Base-by-base conservation (phyloP, 768 basidiomycete genomes). In the Peribolospora kevripleyi region DNA sequence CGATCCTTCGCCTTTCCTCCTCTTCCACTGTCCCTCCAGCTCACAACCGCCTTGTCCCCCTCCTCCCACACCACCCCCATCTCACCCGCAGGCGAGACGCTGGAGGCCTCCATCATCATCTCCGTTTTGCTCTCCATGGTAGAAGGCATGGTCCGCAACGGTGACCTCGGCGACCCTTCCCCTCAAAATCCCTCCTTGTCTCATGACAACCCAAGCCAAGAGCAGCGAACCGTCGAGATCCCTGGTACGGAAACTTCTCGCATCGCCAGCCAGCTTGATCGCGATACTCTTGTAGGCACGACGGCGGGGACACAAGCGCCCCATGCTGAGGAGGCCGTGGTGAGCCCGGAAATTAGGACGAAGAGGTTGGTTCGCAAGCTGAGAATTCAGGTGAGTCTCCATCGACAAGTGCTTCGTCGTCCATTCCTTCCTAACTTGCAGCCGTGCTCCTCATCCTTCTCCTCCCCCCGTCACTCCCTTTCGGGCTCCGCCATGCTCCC, bases 41-140 rank as follows among this genome's bases (percentile, higher is more conserved):
- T 46, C 38, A 39, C 46, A 14, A 9, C 46, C 14, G 46, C 14
- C 14, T 9, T 46, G 46, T 9, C 14, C 14, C 14, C 46, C 46
- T 46, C 46, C 9, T 14, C 46, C 46, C 10, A 9, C 46, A 2
- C 10, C 46, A 46, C 10, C 14, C 9, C 46, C 14, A 14, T 9
- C 46, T 14, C 14, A 9, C 2, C 46, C 10, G 10, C 46, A 14
- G 55, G 58, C 3, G 88, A 93, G 75, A 82, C 85, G 4, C 75
- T 93, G 59, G 88, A 93, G 72, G 83, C 86, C 4, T 78, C 78
- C 47, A 82, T 95, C 71, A 85, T 97, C 73, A 70, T 93, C 66
- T 83, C 85, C 5, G 85, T 91, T 55, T 76, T 97, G 50, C 80
- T 91, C 53, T 79, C 83, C 59, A 78, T 95, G 58, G 82, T 84